Conservation (phyloP, 1,284 basidiomycete genomes). For the Termitomyces sp. region DNA sequence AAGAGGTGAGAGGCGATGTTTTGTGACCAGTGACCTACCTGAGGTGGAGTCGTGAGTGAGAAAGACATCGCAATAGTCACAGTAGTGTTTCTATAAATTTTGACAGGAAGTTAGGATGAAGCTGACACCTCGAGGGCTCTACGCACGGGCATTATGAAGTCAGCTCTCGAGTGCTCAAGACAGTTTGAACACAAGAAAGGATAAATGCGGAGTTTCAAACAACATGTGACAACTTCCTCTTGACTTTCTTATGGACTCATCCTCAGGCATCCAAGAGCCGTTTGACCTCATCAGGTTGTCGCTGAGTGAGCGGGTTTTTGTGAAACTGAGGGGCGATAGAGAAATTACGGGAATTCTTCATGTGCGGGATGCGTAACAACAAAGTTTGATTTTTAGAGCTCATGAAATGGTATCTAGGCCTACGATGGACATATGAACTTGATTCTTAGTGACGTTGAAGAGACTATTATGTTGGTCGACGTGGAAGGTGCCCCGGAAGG, state of each 20-base stretch:
- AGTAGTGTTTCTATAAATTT: slow-evolving; percentile 71
- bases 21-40: slow-evolving; percentile 39
- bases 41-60: slow-evolving; percentile 87
- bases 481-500: slow-evolving; percentile 52
- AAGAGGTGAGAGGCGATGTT: slow-evolving; percentile 10
- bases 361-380: slow-evolving; percentile 44
- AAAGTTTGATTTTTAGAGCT: slow-evolving; percentile 9
- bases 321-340: slow-evolving; percentile 94
- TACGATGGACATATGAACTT: slow-evolving; percentile 99
- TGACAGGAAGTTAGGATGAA: slow-evolving; percentile 8
- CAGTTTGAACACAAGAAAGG: slow-evolving; percentile 10
- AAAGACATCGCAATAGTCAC: slow-evolving; percentile 92
- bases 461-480: slow-evolving; percentile 92
- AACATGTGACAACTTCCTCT: slow-evolving; percentile 21
- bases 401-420: slow-evolving; percentile 51
- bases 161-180: slow-evolving; percentile 8
- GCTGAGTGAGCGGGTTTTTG: slow-evolving; percentile 92
- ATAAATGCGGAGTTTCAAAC: slow-evolving; percentile 24
- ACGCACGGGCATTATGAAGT: slow-evolving; percentile 49
- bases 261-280: slow-evolving; percentile 87
- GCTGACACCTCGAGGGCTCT: slow-evolving; percentile 1
- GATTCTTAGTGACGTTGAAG: slow-evolving; percentile 95
- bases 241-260: slow-evolving; percentile 54
- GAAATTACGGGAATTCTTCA: slow-evolving; percentile 92
- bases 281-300: slow-evolving; percentile 97